Evolutionary conservation across 163 green algal species (phyloP).

Genomic region (Coccomyxa subellipsoidea): DNA sequence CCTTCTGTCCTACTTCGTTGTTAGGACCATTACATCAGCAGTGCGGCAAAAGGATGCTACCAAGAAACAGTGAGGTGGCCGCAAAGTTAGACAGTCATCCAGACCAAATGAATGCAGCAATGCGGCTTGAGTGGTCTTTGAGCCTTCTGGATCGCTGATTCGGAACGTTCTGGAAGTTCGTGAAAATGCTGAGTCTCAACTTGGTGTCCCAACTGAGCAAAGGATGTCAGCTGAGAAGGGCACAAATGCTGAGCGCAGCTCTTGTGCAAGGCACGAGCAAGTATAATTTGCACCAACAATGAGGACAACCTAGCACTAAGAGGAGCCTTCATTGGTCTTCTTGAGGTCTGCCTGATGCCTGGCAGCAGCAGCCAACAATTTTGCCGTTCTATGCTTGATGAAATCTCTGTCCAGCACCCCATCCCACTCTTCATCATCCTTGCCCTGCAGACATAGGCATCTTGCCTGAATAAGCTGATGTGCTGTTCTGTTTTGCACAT

Average conservation of each 20-base stretch:
- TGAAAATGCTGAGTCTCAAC: not conserved
- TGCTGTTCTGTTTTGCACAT: no score
- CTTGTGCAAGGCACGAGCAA: not conserved
- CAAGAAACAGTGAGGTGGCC: not conserved
- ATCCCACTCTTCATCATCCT: constrained; percentile 8
- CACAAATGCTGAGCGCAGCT: not conserved
- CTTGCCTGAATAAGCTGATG: no score
- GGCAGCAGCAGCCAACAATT: not conserved
- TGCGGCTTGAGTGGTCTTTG: not conserved
- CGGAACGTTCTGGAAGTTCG: not conserved
- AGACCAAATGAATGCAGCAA: not conserved
- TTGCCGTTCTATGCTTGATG: constrained; percentile 8
- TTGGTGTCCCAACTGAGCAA: not conserved
- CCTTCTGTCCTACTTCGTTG: not conserved
- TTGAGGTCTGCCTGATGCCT: not conserved
- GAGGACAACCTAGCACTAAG: no score
- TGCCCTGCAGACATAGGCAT: not conserved
- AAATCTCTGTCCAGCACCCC: constrained; percentile 10
- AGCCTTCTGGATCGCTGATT: not conserved
- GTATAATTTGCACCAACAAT: not conserved
- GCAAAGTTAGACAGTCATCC: no score
- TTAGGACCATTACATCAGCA: not conserved
- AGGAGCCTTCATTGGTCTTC: no score
- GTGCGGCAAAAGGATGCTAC: not conserved
- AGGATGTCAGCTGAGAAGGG: not conserved